phyloP scores from a whole-genome alignment of 2,329 filamentous ascomycete species.

The Trichoderma arundinaceum region DNA sequence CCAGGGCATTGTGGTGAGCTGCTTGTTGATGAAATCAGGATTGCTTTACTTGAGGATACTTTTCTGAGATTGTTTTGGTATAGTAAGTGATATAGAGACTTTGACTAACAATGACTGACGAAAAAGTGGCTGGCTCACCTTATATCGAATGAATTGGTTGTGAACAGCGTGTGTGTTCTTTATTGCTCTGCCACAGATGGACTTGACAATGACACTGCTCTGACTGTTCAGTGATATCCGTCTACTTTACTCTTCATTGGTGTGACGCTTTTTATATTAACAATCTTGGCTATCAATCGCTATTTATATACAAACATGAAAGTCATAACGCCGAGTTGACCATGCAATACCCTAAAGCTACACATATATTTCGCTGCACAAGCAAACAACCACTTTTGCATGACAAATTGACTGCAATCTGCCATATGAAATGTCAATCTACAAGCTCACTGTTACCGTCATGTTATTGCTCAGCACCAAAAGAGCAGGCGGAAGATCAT shows the following conservation, averaged over 20 bases:
- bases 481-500: slow-evolving; percentile 75
- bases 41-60: too few species aligned
- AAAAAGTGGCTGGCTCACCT: background rate
- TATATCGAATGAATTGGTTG: background rate
- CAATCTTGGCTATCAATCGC: background rate
- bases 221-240: background rate
- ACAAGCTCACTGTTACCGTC: slow-evolving; percentile 82
- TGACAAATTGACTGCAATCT: too few species aligned
- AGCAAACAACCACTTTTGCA: too few species aligned
- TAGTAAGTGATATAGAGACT: background rate
- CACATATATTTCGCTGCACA: too few species aligned
- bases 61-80: background rate
- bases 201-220: background rate
- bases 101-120: too few species aligned
- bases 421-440: background rate
- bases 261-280: background rate
- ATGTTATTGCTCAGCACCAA: slow-evolving; percentile 87
- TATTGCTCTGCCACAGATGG: background rate
- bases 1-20: background rate
- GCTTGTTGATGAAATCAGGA: background rate
- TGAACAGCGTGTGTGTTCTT: background rate
- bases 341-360: too few species aligned
- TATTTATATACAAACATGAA: background rate
- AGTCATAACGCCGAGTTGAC: too few species aligned
- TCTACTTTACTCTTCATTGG: background rate